Evolutionary conservation across 2,329 filamentous ascomycete species (phyloP), one percentile per base, ranked within the genome.

Genomic region (Colletotrichum sp.): DNA sequence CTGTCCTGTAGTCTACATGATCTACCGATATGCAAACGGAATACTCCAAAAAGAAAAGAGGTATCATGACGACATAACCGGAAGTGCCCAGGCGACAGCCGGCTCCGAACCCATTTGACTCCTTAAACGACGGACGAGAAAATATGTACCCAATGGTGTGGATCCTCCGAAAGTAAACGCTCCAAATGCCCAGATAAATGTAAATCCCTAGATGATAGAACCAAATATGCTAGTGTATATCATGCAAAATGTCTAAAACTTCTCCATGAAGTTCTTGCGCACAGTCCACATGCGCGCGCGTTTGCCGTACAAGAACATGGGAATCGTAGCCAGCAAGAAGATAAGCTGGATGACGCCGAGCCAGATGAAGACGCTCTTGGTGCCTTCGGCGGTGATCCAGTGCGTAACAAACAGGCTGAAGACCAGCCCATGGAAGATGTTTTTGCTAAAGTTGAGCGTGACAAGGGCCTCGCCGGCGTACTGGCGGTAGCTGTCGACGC

Each of bases 291-390:
- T 98, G 22, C 96, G 89, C 19, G 94, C 93, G 72, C 96, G 88
- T 88, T 98, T 98, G 22, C 96, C 96, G 81, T 92, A 98, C 25
- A 98, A 94, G 83, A 97, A 98, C 94, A 98, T 95, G 1, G 96
- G 96, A 71, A 98, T 93, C 1, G 95, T 94, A 70, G 90, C 92
- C 5, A 95, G 81, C 83, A 98, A 88, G 71, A 93, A 90, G 15
- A 92, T 91, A 39, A 98, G 84, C 84, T 98, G 96, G 32, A 98
- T 97, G 30, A 96, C 90, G 5, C 96, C 96, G 68, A 98, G 90
- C 81, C 93, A 95, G 60, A 98, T 86, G 82, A 95, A 98, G 0
- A 98, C 95, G 13, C 86, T 89, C 85, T 94, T 95, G 13, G 94
- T 89, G 0, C 96, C 96, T 73, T 95, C 93, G 2, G 85, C 83